Percentiles rank a stretch among this genome's conserved stretches.
Conservation (phyloP, 2,329 filamentous ascomycete genomes). For the Seiridium cupressi region DNA sequence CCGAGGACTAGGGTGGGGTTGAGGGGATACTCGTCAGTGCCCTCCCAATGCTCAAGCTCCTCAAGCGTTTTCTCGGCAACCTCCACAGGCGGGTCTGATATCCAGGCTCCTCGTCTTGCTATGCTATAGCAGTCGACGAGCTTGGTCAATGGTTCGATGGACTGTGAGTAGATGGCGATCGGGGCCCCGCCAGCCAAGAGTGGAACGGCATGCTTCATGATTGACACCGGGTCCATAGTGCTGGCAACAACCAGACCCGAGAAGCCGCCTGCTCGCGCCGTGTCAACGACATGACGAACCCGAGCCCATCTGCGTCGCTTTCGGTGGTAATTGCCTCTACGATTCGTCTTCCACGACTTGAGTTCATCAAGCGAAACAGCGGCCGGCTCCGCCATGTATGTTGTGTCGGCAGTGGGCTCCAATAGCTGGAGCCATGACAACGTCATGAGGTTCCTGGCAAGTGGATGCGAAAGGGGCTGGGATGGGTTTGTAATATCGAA, state of each 20-base stretch:
- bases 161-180: slow-evolving; percentile 81
- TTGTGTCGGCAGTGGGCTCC: slow-evolving; percentile 69
- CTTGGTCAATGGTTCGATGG: slow-evolving; percentile 73
- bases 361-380: slow-evolving; percentile 59
- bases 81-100: slow-evolving; percentile 48
- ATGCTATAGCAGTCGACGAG: slow-evolving; percentile 85
- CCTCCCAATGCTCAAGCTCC: slow-evolving; percentile 55
- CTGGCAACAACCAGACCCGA: slow-evolving; percentile 81
- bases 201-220: slow-evolving; percentile 74
- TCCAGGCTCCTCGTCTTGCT: slow-evolving; percentile 74
- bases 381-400: slow-evolving; percentile 67
- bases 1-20: slow-evolving; percentile 84
- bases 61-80: slow-evolving; percentile 40
- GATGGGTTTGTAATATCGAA: slow-evolving; percentile 71
- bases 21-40: slow-evolving; percentile 76
- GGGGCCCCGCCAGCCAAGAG: slow-evolving; percentile 80
- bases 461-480: slow-evolving; percentile 67
- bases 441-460: slow-evolving; percentile 76
- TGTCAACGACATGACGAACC: slow-evolving; percentile 69
- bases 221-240: slow-evolving; percentile 74
- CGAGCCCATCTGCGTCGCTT: slow-evolving; percentile 83
- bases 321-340: slow-evolving; percentile 81
- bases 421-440: slow-evolving; percentile 92
- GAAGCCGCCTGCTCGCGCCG: slow-evolving; percentile 73
- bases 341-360: slow-evolving; percentile 73